Percentiles rank a stretch among this genome's conserved stretches.
Conservation (phyloP, 345 rosid genomes). For the Euclidium syriacum region DNA sequence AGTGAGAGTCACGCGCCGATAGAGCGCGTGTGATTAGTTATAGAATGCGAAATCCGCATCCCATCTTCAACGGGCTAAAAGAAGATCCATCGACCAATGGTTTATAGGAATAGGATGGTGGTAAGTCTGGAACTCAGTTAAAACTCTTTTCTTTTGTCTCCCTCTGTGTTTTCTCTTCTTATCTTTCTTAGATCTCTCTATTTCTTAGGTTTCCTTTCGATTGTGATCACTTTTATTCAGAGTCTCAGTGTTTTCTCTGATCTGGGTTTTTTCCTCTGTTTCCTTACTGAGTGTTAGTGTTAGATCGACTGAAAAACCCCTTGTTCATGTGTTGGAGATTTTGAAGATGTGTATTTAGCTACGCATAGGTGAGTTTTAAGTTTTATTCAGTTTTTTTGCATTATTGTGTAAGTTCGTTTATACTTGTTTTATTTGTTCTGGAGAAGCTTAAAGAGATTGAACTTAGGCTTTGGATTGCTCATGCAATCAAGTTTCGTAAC, state of each 20-base stretch:
- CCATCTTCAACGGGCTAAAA: conserved; percentile 15
- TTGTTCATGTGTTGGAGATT: conserved; percentile 4
- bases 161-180: too few species aligned
- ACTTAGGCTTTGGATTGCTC: not conserved
- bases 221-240: not conserved
- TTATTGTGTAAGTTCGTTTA: not conserved
- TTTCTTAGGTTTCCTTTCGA: too few species aligned
- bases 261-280: conserved; percentile 18
- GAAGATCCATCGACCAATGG: conserved; percentile 20
- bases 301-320: not conserved
- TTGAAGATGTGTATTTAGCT: conserved; percentile 1
- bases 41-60: conserved; percentile 11
- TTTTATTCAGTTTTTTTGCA: not conserved
- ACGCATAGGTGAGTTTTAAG: conserved; percentile 10
- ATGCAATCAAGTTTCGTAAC: conserved; percentile 5
- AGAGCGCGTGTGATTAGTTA: conserved; percentile 1
- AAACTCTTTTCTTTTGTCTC: not conserved
- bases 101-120: conserved; percentile 7
- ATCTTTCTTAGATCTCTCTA: conserved; percentile 12
- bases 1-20: not conserved
- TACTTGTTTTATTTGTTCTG: not conserved
- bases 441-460: not conserved
- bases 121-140: conserved; percentile 8
- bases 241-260: not conserved
- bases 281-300: not conserved